Conservation (phyloP, 2,329 filamentous ascomycete genomes). For the Trichoderma hamatum region DNA sequence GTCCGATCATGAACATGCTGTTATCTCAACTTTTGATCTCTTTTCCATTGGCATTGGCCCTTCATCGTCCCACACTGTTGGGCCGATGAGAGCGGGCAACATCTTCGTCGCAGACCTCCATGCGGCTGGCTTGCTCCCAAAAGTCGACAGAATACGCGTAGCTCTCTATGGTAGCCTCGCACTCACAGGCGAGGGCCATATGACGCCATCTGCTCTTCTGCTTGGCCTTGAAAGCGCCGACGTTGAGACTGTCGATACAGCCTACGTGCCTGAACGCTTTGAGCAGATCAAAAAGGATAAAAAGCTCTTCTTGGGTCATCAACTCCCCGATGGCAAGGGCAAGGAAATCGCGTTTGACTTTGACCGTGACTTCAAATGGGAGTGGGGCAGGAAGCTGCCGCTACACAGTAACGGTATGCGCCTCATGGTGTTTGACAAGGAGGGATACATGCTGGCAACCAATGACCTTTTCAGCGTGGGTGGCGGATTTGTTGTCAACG, state of each 20-base stretch:
- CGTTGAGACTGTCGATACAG: constrained; percentile 15
- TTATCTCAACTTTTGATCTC: constrained; percentile 22
- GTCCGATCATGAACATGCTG: constrained; percentile 18
- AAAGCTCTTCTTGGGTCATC: constrained; percentile 14
- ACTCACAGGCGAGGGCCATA: constrained; percentile 22
- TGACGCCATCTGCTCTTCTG: constrained; percentile 22
- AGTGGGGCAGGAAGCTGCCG: constrained; percentile 17
- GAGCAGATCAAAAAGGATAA: constrained; percentile 23
- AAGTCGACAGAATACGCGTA: constrained; percentile 16
- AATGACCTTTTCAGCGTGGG: constrained; percentile 24
- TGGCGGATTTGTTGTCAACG: constrained; percentile 20
- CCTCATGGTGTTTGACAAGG: constrained; percentile 23
- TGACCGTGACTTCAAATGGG: constrained; percentile 22
- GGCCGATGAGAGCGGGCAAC: constrained; percentile 19
- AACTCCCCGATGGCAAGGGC: constrained; percentile 9
- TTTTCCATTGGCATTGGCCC: constrained; percentile 24
- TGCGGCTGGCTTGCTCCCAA: constrained; percentile 9
- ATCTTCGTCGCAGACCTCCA: constrained; percentile 19
- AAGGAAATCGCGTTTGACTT: constrained; percentile 21
- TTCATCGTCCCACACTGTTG: constrained; percentile 18
- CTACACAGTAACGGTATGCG: constrained; percentile 21
- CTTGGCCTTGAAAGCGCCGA: constrained; percentile 20
- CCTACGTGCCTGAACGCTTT: constrained; percentile 20
- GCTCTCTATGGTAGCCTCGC: constrained; percentile 21
- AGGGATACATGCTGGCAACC: constrained; percentile 23